These are phyloP conservation scores for Huiozyma sinensis DNA, from an alignment of 805 yeast genomes.

Conservation along the genomic window DNA sequence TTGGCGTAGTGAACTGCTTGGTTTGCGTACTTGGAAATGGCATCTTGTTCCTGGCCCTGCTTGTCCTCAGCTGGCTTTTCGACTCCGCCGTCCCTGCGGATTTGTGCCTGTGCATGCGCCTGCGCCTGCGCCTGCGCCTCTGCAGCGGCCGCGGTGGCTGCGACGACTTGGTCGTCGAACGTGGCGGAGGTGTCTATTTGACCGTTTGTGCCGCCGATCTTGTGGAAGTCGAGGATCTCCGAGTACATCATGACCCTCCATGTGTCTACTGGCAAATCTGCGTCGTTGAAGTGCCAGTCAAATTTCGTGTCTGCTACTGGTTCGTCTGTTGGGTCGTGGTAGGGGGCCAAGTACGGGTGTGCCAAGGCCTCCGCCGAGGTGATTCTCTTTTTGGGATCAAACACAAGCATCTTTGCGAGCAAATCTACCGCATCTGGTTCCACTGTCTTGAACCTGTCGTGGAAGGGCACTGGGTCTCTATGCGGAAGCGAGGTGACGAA, in stretches of 20 bases:
- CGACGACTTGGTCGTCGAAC: constrained; percentile 29
- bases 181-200: constrained; percentile 28
- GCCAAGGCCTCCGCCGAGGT: constrained; percentile 84
- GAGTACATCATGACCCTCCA: constrained; percentile 99
- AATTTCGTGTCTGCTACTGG: constrained; percentile 80
- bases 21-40: constrained; percentile 22
- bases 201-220: constrained; percentile 41
- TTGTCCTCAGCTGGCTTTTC: background rate
- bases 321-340: constrained; percentile 96
- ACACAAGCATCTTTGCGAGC: constrained; percentile 80
- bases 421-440: constrained; percentile 84
- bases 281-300: constrained; percentile 98
- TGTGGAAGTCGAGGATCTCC: constrained; percentile 92
- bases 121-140: constrained; percentile 26
- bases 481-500: constrained; percentile 91
- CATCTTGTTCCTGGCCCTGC: constrained; percentile 9
- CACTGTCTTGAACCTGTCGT: constrained; percentile 53
- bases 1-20: constrained; percentile 28
- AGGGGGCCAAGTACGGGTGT: constrained; percentile 88
- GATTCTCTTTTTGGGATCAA: constrained; percentile 89
- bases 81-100: background rate
- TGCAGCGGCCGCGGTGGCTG: constrained; percentile 30
- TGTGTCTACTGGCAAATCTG: constrained; percentile 75
- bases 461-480: constrained; percentile 82
- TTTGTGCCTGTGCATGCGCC: constrained; percentile 8